These are phyloP conservation scores for Hyphopichia burtonii DNA, from an alignment of 1,139 yeast species.

Conservation along the genomic window DNA sequence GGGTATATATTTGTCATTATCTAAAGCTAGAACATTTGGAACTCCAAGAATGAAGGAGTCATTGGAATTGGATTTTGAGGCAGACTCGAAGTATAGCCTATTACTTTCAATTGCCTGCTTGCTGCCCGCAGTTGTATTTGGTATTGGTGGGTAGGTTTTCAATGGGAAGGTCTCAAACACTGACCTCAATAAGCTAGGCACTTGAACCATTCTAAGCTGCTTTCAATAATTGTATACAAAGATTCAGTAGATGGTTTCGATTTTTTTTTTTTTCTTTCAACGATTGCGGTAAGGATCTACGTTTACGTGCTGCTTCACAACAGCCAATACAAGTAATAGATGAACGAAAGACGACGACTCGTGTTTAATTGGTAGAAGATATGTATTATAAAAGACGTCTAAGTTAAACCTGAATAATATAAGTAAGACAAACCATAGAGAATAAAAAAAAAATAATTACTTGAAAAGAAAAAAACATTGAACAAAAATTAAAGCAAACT, in stretches of 20 bases:
- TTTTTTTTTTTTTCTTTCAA: neutral
- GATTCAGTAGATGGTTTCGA: too few relatives aligned
- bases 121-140: slow-evolving; percentile 17
- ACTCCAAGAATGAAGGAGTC: slow-evolving; percentile 38
- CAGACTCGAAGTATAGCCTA: slow-evolving; percentile 12
- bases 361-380: too few relatives aligned
- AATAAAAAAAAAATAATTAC: neutral
- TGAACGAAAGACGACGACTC: too few relatives aligned
- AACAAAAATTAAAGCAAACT: neutral
- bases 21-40: slow-evolving; percentile 25
- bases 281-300: too few relatives aligned
- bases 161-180: slow-evolving; percentile 54
- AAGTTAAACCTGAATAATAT: too few relatives aligned
- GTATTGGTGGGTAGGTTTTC: slow-evolving; percentile 29
- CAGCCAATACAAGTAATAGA: too few relatives aligned
- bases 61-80: neutral
- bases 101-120: slow-evolving; percentile 10
- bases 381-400: too few relatives aligned
- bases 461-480: neutral
- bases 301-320: too few relatives aligned
- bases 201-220: slow-evolving; percentile 12
- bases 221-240: too few relatives aligned
- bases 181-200: slow-evolving; percentile 43
- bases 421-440: neutral
- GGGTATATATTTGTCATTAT: slow-evolving; percentile 24